Evolutionary conservation across 2,329 filamentous ascomycete species (phyloP).

Genomic region (Alternaria sp.): DNA sequence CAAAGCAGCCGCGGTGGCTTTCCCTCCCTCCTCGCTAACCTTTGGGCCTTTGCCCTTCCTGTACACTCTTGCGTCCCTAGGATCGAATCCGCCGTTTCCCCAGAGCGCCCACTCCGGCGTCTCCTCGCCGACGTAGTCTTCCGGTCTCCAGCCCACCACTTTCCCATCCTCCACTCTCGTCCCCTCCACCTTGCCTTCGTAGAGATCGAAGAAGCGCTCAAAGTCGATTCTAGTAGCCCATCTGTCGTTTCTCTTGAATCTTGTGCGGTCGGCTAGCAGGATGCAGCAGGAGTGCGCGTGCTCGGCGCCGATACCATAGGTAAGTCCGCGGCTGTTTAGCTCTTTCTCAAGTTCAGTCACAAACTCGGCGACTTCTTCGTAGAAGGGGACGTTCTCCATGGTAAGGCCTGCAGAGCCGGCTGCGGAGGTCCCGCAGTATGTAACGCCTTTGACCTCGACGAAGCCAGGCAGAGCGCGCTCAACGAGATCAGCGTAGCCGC

Average conservation of each 20-base stretch:
- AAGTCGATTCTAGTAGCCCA: constrained; percentile 97
- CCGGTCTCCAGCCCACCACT: constrained; percentile 74
- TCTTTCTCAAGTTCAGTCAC: constrained; percentile 77
- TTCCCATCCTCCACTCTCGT: constrained; percentile 55
- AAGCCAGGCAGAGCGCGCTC: constrained; percentile 89
- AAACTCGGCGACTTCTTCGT: constrained; percentile 86
- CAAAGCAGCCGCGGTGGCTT: constrained; percentile 9
- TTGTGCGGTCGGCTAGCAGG: constrained; percentile 76
- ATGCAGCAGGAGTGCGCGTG: constrained; percentile 96
- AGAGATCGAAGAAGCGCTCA: constrained; percentile 82
- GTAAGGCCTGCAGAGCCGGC: constrained; percentile 84
- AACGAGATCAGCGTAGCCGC: constrained; percentile 89
- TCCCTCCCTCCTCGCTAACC: constrained; percentile 25
- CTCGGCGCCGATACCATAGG: constrained; percentile 92
- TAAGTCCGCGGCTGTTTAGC: constrained; percentile 73
- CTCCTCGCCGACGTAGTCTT: constrained; percentile 86
- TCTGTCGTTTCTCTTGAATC: constrained; percentile 78
- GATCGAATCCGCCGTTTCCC: constrained; percentile 95
- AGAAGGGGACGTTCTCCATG: constrained; percentile 98
- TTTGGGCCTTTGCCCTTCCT: constrained; percentile 75
- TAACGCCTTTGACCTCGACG: constrained; percentile 95
- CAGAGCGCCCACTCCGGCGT: constrained; percentile 95
- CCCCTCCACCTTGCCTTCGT: constrained; percentile 65
- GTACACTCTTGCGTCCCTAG: constrained; percentile 85
- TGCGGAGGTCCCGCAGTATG: constrained; percentile 91